Evolutionary conservation across 2,329 filamentous ascomycete genomes (phyloP), one percentile per base, ranked within the genome.

Genomic region (Aspergillus pseudonomiae): DNA sequence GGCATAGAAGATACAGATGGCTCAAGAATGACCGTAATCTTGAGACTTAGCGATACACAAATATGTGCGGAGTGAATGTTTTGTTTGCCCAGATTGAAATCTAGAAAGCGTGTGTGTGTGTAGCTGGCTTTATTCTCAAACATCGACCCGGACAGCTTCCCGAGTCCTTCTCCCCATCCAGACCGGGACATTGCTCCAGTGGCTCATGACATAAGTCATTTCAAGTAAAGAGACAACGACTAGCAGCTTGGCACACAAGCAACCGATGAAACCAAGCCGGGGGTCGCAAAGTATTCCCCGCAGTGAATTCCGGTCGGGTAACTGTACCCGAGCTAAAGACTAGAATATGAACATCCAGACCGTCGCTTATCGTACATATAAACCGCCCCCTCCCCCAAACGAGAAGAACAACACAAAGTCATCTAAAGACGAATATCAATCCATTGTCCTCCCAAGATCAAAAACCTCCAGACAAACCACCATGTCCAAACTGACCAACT

Each of bases 401-500:
- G 3, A 48, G 6, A 48, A 28, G 45, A 28, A 48, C 24, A 48
- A 26, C 24, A 48, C 2, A 11, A 48, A 48, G 24, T 9, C 24
- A 48, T 48, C 45, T 11, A 26, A 26, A 12, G 12, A 21, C n/a
- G 24, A 41, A 45, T 3, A 45, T 45, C 14, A 6, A 24, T 24
- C 43, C 12, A 12, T 12, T n/a, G 24, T 24, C 6, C 41, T 10
- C n/a, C 41, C 19, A 43, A 43, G 6, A 21, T 10, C 19, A 4
- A 21, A 39, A 21, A 43, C 16, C 16, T n/a, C 41, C 4, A 43
- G n/a, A 43, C 7, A 21, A 26, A 28, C 45, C 45, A 60, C 21
- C 54, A 76, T 75, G 72, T 62, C 71, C 21, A 57, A 57, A 41
- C 69, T 78, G 24, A 68, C 70, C 10, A 72, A 79, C 59, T 84